These are phyloP conservation scores for Aspergillus sergii DNA, from an alignment of 2,329 filamentous ascomycete genomes.

Conservation along the genomic window DNA sequence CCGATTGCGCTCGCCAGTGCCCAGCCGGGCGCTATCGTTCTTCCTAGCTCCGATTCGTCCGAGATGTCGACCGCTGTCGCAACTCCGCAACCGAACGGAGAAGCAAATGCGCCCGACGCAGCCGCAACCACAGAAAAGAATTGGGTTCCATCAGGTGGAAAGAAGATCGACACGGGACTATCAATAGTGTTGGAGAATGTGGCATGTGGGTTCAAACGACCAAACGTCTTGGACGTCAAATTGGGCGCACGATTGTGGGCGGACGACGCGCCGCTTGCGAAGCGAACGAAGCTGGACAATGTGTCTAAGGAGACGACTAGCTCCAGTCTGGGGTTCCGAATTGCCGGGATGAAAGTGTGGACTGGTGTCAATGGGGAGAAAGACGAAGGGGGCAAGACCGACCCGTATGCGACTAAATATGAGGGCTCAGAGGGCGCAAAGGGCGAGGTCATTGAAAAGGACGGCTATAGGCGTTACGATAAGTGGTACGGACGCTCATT, in stretches of 20 bases:
- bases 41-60: slow-evolving; percentile 27
- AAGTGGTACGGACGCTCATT: slow-evolving; percentile 68
- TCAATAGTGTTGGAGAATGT: slow-evolving; percentile 86
- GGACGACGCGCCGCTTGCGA: slow-evolving; percentile 63
- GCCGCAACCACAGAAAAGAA: slow-evolving; percentile 26
- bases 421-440: slow-evolving; percentile 52
- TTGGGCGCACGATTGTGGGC: slow-evolving; percentile 86
- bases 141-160: slow-evolving; percentile 57
- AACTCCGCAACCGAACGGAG: slow-evolving; percentile 14
- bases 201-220: slow-evolving; percentile 74
- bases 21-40: slow-evolving; percentile 45
- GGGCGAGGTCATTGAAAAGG: slow-evolving; percentile 48
- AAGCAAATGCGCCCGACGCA: slow-evolving; percentile 18
- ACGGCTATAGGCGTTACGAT: slow-evolving; percentile 62
- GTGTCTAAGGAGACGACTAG: slow-evolving; percentile 63
- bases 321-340: slow-evolving; percentile 62
- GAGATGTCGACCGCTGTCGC: slow-evolving; percentile 19
- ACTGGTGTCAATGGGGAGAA: slow-evolving; percentile 37
- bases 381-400: slow-evolving; percentile 35
- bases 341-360: slow-evolving; percentile 68
- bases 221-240: slow-evolving; percentile 93
- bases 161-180: slow-evolving; percentile 72
- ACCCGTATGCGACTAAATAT: slow-evolving; percentile 40
- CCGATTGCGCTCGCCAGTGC: slow-evolving; percentile 49
- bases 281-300: slow-evolving; percentile 61